Percentiles rank a stretch among this genome's conserved stretches.
Evolutionary conservation across 441 rosid genomes (phyloP).

Genomic region (Arabidopsis hybrid): DNA sequence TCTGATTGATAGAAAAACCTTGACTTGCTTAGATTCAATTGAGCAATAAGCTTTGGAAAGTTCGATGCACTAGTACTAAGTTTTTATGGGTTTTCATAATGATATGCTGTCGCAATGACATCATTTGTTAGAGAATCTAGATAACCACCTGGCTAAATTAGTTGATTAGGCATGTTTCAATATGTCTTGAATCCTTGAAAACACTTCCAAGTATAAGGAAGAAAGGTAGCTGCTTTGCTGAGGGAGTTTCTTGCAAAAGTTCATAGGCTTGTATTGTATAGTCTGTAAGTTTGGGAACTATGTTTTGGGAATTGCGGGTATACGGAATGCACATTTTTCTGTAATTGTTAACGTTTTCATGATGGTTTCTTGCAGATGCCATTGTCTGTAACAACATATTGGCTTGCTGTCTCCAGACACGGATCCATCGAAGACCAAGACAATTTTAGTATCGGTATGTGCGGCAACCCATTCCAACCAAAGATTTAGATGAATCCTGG

Average conservation of each 20-base stretch:
- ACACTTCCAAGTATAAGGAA: neutral
- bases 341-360: neutral
- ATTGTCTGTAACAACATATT: no score
- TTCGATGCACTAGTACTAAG: neutral
- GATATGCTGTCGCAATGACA: neutral
- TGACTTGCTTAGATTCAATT: neutral
- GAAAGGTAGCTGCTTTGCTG: neutral
- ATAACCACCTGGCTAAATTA: neutral
- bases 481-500: neutral
- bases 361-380: constrained; percentile 19
- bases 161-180: neutral
- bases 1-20: neutral
- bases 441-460: neutral
- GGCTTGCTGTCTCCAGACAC: constrained; percentile 6
- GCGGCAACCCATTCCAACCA: neutral
- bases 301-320: no score
- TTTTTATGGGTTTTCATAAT: neutral
- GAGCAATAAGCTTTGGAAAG: constrained; percentile 11
- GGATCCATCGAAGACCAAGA: neutral
- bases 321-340: neutral
- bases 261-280: neutral
- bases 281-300: no score
- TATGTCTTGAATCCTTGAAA: neutral
- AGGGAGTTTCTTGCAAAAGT: neutral
- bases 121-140: neutral